phyloP scores from a whole-genome alignment of 176 grass and related monocot species.

The Aegilops sharonensis region DNA sequence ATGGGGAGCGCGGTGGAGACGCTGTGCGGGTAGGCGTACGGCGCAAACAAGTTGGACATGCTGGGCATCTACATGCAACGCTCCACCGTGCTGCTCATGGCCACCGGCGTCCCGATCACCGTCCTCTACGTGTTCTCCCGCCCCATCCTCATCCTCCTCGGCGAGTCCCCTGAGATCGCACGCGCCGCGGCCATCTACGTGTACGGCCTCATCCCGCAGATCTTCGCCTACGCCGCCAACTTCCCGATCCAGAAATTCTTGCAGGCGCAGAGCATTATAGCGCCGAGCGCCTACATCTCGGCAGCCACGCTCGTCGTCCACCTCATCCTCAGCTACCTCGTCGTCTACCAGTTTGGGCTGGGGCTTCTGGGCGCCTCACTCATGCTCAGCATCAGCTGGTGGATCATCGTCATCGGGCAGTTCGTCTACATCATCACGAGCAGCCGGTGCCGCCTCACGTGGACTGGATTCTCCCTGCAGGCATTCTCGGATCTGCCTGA shows the following conservation, averaged over 20 bases:
- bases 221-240: slow-evolving; percentile 82
- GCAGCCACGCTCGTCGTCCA: slow-evolving; percentile 34
- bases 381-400: slow-evolving; percentile 57
- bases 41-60: slow-evolving; percentile 70
- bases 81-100: slow-evolving; percentile 64
- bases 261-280: slow-evolving; percentile 80
- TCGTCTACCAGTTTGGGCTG: slow-evolving; percentile 30
- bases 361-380: slow-evolving; percentile 64
- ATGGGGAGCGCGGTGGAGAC: slow-evolving; percentile 97
- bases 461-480: slow-evolving; percentile 54
- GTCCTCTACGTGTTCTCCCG: slow-evolving; percentile 56
- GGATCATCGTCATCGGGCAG: slow-evolving; percentile 49
- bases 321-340: slow-evolving; percentile 44
- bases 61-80: slow-evolving; percentile 74
- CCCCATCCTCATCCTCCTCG: slow-evolving; percentile 58
- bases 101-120: slow-evolving; percentile 46
- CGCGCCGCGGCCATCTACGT: slow-evolving; percentile 56
- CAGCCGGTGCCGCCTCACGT: slow-evolving; percentile 36
- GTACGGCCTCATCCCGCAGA: slow-evolving; percentile 86
- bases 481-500: slow-evolving; percentile 41
- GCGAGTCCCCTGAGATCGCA: slow-evolving; percentile 62
- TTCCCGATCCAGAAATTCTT: slow-evolving; percentile 90
- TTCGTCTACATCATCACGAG: slow-evolving; percentile 61
- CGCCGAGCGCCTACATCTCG: slow-evolving; percentile 77
- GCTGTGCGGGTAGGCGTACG: slow-evolving; percentile 85